These are phyloP conservation scores for Delitschia confertaspora DNA, from an alignment of 495 filamentous ascomycete genomes.

Conservation along the genomic window DNA sequence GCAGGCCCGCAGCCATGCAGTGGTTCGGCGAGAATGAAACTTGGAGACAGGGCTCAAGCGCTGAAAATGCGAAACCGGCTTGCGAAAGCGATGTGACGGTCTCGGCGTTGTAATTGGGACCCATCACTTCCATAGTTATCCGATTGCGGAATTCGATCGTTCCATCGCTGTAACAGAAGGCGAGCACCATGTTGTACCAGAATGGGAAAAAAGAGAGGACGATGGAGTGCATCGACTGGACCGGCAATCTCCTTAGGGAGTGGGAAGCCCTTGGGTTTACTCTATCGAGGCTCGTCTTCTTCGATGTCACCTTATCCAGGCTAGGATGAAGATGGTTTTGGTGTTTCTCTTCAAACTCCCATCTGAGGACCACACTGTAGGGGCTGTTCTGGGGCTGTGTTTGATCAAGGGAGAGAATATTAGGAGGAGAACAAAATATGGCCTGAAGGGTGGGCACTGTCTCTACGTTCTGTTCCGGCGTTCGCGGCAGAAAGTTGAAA, in stretches of 20 bases:
- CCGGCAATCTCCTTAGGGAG: slow-evolving; percentile 56
- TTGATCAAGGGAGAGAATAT: slow-evolving; percentile 35
- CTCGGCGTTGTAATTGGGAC: slow-evolving; percentile 50
- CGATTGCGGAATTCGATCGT: slow-evolving; percentile 70
- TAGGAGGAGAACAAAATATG: slow-evolving; percentile 55
- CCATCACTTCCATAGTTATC: slow-evolving; percentile 55
- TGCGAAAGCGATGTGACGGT: slow-evolving; percentile 60
- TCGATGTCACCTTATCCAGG: slow-evolving; percentile 63
- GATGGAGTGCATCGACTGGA: slow-evolving; percentile 55
- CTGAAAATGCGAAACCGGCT: slow-evolving; percentile 60
- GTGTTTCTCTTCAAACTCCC: slow-evolving; percentile 56
- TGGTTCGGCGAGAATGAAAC: slow-evolving; percentile 65
- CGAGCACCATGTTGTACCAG: slow-evolving; percentile 58
- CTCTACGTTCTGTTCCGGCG: slow-evolving; percentile 36
- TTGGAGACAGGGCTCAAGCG: slow-evolving; percentile 40
- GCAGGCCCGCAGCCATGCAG: slow-evolving; percentile 55
- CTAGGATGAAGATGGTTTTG: slow-evolving; percentile 55
- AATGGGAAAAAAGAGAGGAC: slow-evolving; percentile 58
- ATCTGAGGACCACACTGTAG: slow-evolving; percentile 63
- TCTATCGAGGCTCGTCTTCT: slow-evolving; percentile 43
- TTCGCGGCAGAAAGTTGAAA: slow-evolving; percentile 31
- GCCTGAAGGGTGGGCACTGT: slow-evolving; percentile 54
- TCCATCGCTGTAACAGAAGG: slow-evolving; percentile 64
- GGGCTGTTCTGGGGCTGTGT: slow-evolving; percentile 48
- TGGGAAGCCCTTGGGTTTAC: slow-evolving; percentile 37